Conservation (phyloP, 306 rosid species). For the Rosa chinensis region DNA sequence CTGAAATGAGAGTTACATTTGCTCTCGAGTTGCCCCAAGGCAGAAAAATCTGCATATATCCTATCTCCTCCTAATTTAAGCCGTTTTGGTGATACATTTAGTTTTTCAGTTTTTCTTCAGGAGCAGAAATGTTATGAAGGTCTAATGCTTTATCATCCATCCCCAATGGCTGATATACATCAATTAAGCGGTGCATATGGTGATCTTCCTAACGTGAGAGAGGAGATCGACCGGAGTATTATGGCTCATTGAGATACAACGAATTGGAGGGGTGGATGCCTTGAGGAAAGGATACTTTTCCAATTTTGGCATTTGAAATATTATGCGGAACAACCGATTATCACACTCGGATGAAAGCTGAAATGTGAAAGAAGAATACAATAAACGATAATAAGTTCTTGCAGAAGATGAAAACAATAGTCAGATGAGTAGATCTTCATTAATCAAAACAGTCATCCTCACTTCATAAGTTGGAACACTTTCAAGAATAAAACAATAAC, state of each 20-base stretch:
- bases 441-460: too few species aligned
- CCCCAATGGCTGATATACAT: constrained; percentile 45
- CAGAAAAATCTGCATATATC: constrained; percentile 40
- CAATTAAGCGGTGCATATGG: constrained; percentile 36
- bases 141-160: constrained; percentile 47
- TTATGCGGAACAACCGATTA: too few species aligned
- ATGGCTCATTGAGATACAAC: constrained; percentile 78
- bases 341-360: too few species aligned
- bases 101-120: constrained; percentile 52
- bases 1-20: constrained; percentile 66
- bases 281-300: constrained; percentile 69
- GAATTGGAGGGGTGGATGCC: constrained; percentile 68
- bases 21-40: constrained; percentile 54
- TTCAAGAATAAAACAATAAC: too few species aligned
- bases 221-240: constrained; percentile 56
- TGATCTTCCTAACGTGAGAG: constrained; percentile 63
- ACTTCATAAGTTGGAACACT: too few species aligned
- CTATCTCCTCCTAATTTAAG: constrained; percentile 67
- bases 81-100: constrained; percentile 55
- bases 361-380: too few species aligned
- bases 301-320: constrained; percentile 39
- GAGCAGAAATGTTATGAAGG: constrained; percentile 38
- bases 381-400: too few species aligned
- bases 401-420: too few species aligned
- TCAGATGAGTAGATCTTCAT: too few species aligned